A percentile compares a stretch with the other conserved stretches of the same genome.
These are phyloP conservation scores for Leptodermis oblonga DNA, from an alignment of 257 asterid genomes.

Conservation along the genomic window DNA sequence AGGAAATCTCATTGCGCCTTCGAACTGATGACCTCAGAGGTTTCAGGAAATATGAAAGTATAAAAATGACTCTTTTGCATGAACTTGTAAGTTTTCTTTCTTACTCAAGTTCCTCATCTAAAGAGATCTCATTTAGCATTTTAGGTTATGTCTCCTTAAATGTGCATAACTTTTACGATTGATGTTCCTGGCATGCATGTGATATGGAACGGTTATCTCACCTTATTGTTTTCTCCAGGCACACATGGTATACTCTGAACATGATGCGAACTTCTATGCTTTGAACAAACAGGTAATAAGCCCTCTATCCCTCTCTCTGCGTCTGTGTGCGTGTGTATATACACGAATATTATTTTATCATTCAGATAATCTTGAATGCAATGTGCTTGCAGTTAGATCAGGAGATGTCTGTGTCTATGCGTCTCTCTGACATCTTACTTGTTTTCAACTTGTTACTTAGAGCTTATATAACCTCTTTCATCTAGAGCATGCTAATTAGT, in stretches of 20 bases:
- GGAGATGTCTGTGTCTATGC: neutral
- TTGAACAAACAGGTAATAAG: constrained; percentile 64
- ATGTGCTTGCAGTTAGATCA: neutral
- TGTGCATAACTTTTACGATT: neutral
- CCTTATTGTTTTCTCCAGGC: constrained; percentile 47
- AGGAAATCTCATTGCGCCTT: constrained; percentile 90
- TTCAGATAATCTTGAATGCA: too few species aligned
- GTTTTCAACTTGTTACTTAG: neutral
- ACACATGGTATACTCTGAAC: constrained; percentile 88
- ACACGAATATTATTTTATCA: neutral
- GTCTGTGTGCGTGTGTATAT: neutral
- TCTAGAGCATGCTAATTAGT: constrained; percentile 18
- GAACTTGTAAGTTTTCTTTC: constrained; percentile 56
- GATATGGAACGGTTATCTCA: neutral
- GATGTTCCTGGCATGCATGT: neutral
- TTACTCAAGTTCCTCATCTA: neutral
- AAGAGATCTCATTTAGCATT: neutral
- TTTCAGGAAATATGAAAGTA: constrained; percentile 81
- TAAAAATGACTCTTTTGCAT: constrained; percentile 87
- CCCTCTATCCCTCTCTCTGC: constrained; percentile 6
- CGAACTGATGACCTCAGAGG: constrained; percentile 96
- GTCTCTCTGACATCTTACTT: neutral
- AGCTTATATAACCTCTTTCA: neutral
- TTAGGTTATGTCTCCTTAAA: neutral
- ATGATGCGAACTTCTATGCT: constrained; percentile 70